Percentiles rank a stretch among this genome's conserved stretches.
Evolutionary conservation across 2,329 filamentous ascomycete genomes (phyloP).

Genomic region (Lasiodiplodia gonubiensis): DNA sequence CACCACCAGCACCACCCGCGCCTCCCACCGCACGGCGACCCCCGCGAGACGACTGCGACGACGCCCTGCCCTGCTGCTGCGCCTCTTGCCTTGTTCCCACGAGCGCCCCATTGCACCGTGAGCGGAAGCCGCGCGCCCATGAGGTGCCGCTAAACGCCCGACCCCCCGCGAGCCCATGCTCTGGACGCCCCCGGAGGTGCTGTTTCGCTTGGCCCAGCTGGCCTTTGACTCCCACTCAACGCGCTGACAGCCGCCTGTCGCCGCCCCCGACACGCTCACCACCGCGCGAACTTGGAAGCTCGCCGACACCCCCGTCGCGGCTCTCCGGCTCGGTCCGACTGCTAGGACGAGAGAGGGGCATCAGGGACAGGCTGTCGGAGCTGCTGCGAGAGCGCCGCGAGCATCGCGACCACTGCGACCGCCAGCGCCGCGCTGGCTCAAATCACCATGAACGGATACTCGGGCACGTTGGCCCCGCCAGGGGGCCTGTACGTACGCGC

Average conservation of each 20-base stretch:
- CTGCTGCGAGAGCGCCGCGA: constrained; percentile 22
- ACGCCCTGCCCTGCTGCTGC: constrained; percentile 24
- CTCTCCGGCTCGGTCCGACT: constrained; percentile 29
- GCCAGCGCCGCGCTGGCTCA: constrained; percentile 31
- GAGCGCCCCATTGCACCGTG: constrained; percentile 15
- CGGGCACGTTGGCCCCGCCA: constrained; percentile 56
- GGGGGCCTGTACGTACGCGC: constrained; percentile 85
- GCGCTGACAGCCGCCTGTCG: constrained; percentile 5
- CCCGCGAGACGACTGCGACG: constrained; percentile 18
- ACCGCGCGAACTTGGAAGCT: constrained; percentile 11
- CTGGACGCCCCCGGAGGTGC: constrained; percentile 29
- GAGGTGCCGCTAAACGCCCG: constrained; percentile 25
- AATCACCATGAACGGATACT: constrained; percentile 57
- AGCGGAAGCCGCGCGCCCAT: constrained; percentile 25
- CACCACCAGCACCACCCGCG: constrained; percentile 26
- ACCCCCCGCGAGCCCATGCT: constrained; percentile 30
- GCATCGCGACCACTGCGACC: constrained; percentile 27
- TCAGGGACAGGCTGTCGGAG: constrained; percentile 16
- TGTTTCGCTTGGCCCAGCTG: constrained; percentile 30
- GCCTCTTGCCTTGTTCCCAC: constrained; percentile 12
- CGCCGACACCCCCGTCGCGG: constrained; percentile 23
- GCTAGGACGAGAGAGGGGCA: constrained; percentile 26
- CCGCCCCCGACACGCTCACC: constrained; percentile 12
- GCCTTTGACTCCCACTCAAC: constrained; percentile 25
- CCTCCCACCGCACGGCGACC: constrained; percentile 21